Base-by-base conservation (phyloP, 2,329 filamentous ascomycete species). In the Coniella vitis region DNA sequence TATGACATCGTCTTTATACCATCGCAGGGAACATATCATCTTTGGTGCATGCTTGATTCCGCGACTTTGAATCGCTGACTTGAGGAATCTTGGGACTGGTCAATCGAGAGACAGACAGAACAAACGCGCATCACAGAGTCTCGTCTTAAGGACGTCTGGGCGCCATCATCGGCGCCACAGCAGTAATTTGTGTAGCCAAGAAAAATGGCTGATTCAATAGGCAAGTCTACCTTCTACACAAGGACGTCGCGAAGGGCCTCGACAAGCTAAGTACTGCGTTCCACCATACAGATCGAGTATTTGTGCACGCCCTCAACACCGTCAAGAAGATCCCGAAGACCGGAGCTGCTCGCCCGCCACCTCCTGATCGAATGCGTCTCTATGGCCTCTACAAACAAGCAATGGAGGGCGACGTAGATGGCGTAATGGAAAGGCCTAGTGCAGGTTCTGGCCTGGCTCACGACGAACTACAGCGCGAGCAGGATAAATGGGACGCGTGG, bases 351-450 rank as follows among this genome's bases (percentile, higher is more conserved):
- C 86, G 93, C 54, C 93, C 93, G 39, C 93, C 93, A 41, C 81
- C 90, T 2, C 74, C 78, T 53, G 90, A 94, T 62, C 85, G 93
- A 50, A 76, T 98, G 58, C 86, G 87, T 51, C 85, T 98, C 54
- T 98, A 98, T 84, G 93, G 93, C 56, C 78, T 98, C 57, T 98
- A 98, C 73, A 98, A 98, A 66, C 93, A 98, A 69, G 90, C 90
- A 54, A 97, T 97, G 93, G 90, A 98, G 72, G 93, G 93, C 42
- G 89, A 98, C 67, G 90, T 97, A 31, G 87, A 93, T 58, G 87
- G 88, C 42, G 89, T 97, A 43, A 94, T 96, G 85, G 84, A 91
- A 60, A 80, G 90, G 39, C 91, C 93, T 35, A 72, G 71, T 37
- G 60, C 66, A 43, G 71, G 69, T 17, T 69, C 71, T 8, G 71